Evolutionary conservation across 176 grass and related monocot genomes (phyloP), one percentile per base, ranked within the genome.

Genomic region (Musa schizocarpa): DNA sequence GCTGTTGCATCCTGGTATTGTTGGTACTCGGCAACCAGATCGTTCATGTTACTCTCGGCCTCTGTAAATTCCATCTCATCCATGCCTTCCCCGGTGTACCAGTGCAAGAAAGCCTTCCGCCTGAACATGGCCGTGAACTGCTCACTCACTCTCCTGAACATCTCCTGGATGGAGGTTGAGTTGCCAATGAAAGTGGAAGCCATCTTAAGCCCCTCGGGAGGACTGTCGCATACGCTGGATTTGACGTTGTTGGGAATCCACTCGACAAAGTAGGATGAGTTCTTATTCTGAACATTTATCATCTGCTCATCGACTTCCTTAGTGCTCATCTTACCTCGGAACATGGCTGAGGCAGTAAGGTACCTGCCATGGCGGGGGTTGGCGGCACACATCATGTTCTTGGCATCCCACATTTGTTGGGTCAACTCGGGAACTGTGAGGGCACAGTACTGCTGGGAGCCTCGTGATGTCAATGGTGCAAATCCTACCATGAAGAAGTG

Each of bases 1-100:
- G 83, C 87, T 13, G 87, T 89, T 0, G 83, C 87, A 13, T 88
- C 86, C 79, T 88, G 86, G 79, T 88, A 88, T 68, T 88, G 86
- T 79, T 88, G 86, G 79, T 88, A 88, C 82, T 88, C 86, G 0
- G 86, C 82, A 14, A 88, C 86, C 53, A 88, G 82, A 68, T 88
- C 86, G 23, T 88, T 88, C 86, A 67, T 67, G 65, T 67, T 67
- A 13, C 65, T 67, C 26, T 67, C 65, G 11, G 65, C 65, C 65
- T 67, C 65, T 0, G 65, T 67, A 29, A 67, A 67, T 25, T 67
- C 65, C 65, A 67, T 67, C 65, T 67, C 65, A 27, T 70, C 68
- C 68, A 70, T 70, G 16, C 68, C 68, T 50, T 70, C 68, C 1
- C 68, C 68, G 1, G 68, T 70, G 68, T 70, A 70, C 68, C 68